A percentile compares a stretch with the other conserved stretches of the same genome.
phyloP scores from a whole-genome alignment of 139 green algal genomes.

The Desmodesmus armatus region DNA sequence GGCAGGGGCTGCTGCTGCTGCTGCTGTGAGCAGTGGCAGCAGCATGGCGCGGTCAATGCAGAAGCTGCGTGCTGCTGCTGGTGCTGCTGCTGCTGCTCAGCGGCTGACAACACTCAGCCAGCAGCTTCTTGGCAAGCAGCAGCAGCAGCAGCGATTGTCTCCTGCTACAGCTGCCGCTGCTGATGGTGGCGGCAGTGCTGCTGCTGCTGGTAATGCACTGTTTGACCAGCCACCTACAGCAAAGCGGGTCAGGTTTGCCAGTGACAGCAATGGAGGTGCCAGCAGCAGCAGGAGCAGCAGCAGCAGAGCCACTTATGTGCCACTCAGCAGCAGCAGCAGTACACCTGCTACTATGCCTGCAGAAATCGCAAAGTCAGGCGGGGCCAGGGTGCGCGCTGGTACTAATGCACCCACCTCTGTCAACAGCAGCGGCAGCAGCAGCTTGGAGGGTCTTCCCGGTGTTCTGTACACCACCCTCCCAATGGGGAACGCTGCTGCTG shows the following conservation, averaged over 20 bases:
- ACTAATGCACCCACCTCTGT: no score
- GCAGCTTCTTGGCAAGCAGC: background rate
- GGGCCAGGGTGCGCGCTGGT: no score
- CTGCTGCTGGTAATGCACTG: background rate
- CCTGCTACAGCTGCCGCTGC: background rate
- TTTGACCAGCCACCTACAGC: no score
- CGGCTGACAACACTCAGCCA: background rate
- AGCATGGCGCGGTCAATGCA: no score
- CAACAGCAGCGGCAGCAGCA: background rate
- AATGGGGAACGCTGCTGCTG: background rate
- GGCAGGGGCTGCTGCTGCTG: background rate
- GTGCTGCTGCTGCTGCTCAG: background rate
- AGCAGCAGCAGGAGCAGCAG: conserved; percentile 22
- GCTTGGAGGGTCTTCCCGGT: conserved; percentile 5
- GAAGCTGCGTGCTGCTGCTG: conserved; percentile 19
- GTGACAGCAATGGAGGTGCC: conserved; percentile 3
- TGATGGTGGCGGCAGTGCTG: background rate
- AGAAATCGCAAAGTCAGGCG: background rate
- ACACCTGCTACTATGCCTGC: background rate
- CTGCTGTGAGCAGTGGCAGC: no score
- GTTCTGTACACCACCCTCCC: conserved; percentile 1
- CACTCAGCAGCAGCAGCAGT: background rate
- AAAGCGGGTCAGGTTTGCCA: no score
- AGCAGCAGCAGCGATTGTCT: conserved; percentile 8
- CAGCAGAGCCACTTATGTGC: background rate